Base-by-base conservation (phyloP, 768 basidiomycete genomes). In the Boletus rex-veris region DNA sequence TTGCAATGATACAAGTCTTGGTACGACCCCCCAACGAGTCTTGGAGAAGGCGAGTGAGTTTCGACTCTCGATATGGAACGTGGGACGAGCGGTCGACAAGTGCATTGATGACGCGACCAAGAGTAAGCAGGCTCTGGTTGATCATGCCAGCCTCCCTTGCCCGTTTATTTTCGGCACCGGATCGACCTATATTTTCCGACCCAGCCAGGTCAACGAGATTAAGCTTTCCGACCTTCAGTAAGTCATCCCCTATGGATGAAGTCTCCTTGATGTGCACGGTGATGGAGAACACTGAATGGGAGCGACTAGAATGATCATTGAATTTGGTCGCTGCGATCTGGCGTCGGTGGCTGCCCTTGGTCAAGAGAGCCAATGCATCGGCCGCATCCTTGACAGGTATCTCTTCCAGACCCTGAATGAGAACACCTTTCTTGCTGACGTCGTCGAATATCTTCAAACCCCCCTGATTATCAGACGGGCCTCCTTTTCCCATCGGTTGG, bases 101-200 rank as follows among this genome's bases (percentile, higher is more conserved):
- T 10, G 91, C 91, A 58, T 95, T 97, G 62, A 99, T 98, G 36
- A 98, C 97, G 31, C 97, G 77, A 0, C 97, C 97, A 14, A 99
- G 83, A n/a, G 97, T 98, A 3, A 99, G 77, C 45, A 99, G 76
- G 64, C 92, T 95, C 72, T 97, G 92, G 64, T 98, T 99, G 70
- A 99, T 98, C 90, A 95, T 97, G 11, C 97, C 97, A 2, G 97
- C 97, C 67, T 99, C 97, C 59, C 92, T 80, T 12, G 97, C 97
- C 53, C 95, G 77, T 68, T 91, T 93, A 64, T 97, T 91, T 68
- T 94, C 92, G 3, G 97, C 97, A 16, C 97, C 97, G 0, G 90
- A 92, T 21, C 96, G 79, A 10, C 94, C 95, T 64, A 99, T 95
- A 62, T 97, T 98, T 72, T 99, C 97, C 2, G 93, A 95, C 7